Conservation (phyloP, 192 early-diverging fungal genomes). For the Geranomyces variabilis region DNA sequence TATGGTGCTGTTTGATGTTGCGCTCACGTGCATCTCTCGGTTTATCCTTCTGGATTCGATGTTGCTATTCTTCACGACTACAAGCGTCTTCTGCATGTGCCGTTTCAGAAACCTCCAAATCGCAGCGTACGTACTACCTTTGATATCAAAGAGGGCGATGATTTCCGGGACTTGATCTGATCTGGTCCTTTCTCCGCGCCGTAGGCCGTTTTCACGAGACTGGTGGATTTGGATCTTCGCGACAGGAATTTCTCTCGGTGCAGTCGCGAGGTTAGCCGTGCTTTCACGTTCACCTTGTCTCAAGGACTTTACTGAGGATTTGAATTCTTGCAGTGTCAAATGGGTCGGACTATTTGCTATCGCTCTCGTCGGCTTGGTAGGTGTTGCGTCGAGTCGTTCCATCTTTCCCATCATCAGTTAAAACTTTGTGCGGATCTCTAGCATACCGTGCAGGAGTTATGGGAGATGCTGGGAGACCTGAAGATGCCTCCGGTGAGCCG, state of each 20-base stretch:
- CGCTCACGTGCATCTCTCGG: conserved; percentile 75
- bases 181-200: neutral
- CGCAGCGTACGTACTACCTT: conserved; percentile 38
- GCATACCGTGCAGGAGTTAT: conserved; percentile 92
- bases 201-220: conserved; percentile 75
- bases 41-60: conserved; percentile 96
- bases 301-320: neutral
- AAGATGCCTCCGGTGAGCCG: conserved; percentile 48
- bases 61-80: conserved; percentile 86
- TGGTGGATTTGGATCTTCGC: conserved; percentile 91
- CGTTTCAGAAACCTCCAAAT: conserved; percentile 76
- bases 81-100: conserved; percentile 67
- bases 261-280: conserved; percentile 65
- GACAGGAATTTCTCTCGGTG: conserved; percentile 87
- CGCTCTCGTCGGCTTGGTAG: conserved; percentile 79
- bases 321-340: conserved; percentile 68
- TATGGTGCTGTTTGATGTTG: conserved; percentile 81
- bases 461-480: conserved; percentile 80
- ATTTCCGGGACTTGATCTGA: too few species aligned
- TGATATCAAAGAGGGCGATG: too few species aligned
- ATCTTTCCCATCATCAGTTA: neutral
- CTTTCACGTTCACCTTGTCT: too few species aligned
- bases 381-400: neutral
- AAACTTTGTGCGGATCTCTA: conserved; percentile 2
- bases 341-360: conserved; percentile 96